Base-by-base conservation (phyloP, 805 yeast species). In the Lipomyces yamanashiensis region DNA sequence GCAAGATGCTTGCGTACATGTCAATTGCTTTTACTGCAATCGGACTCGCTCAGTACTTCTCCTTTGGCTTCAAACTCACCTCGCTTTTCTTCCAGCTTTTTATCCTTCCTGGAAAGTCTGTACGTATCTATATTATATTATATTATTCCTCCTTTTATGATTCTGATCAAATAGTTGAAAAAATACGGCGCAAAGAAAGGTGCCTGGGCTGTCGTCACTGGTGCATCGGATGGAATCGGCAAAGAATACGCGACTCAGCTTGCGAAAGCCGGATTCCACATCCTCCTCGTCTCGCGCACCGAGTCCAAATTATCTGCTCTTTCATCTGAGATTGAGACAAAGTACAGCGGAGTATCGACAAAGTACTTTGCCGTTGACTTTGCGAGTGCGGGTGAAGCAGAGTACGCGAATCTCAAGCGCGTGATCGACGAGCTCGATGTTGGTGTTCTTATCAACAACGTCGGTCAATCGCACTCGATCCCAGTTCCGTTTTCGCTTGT, bases 201-300 rank as follows among this genome's bases (percentile, higher is more conserved):
- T 34, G 80, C 84, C 47, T 95, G 97, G 93, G 97, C 98, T n/a
- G 89, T 95, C 39, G 84, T 95, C 17, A 95, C 99, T 7, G 99
- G 99, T 63, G 96, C 98, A 2, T 90, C 98, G 54, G 98, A 95
- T 75, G 99, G 99, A 41, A 88, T 95, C 73, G 99, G 99, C 62
- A 91, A 92, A 74, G 97, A 95, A 75, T 95, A 84, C 74, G 87
- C 97, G 1, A 73, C 78, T 33, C 98, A 93, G 78, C 82, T 95
- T 76, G 99, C 98, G 12, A 76, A 82, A 59, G 86, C 83, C 68
- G 97, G 97, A 1, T 88, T 92, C 75, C 92, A 92, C 71, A 76
- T 95, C 53, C 86, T 90, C 12, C 81, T 95, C 69, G 86, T 93
- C 15, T 89, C 97, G 33, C 85, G 99, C 78, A 91, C 96, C 17